Evolutionary conservation across 495 filamentous ascomycete genomes (phyloP).

Genomic region (Pyronema omphalodes): DNA sequence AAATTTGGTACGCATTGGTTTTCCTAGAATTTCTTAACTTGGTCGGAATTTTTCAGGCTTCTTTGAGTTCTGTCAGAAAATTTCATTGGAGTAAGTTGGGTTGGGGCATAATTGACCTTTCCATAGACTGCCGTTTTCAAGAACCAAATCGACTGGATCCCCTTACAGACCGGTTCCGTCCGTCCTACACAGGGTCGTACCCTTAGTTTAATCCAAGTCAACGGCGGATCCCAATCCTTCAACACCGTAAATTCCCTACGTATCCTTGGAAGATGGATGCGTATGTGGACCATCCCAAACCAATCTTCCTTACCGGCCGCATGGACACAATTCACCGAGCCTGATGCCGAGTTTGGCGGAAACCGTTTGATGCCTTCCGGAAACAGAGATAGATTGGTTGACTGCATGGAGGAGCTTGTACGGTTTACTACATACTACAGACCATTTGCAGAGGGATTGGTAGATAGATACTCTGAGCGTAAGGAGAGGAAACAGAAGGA

Average conservation of each 20-base stretch:
- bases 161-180: conserved; percentile 41
- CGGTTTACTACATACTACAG: conserved; percentile 54
- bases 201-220: conserved; percentile 45
- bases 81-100: background rate
- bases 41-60: background rate
- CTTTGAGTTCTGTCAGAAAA: background rate
- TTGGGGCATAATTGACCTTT: background rate
- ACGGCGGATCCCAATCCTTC: conserved; percentile 51
- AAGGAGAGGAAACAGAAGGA: conserved; percentile 29
- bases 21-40: background rate
- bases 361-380: conserved; percentile 40
- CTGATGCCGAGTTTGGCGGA: conserved; percentile 28
- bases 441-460: conserved; percentile 42
- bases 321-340: conserved; percentile 43
- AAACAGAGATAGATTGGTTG: conserved; percentile 48
- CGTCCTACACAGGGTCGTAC: conserved; percentile 54
- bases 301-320: conserved; percentile 48
- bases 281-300: conserved; percentile 58
- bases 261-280: conserved; percentile 57
- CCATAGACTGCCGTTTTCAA: conserved; percentile 50
- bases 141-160: conserved; percentile 63
- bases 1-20: conserved; percentile 33
- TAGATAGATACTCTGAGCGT: conserved; percentile 46
- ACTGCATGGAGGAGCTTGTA: conserved; percentile 65
- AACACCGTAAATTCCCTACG: conserved; percentile 56